A percentile compares a stretch with the other conserved stretches of the same genome.
phyloP scores from a whole-genome alignment of 331 rosid species.

The Pyrus hybrid region DNA sequence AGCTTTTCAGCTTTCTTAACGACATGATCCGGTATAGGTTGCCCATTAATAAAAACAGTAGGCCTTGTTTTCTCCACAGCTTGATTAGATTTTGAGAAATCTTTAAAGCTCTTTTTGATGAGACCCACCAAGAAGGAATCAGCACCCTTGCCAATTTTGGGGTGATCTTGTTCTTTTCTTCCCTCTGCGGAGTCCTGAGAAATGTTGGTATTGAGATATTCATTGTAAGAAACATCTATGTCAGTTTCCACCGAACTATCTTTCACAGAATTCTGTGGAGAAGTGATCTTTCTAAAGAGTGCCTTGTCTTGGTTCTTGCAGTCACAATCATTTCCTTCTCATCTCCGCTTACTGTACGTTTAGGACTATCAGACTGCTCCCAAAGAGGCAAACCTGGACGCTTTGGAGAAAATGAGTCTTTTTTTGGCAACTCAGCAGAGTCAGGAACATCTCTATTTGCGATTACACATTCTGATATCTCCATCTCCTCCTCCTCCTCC shows the following conservation, averaged over 20 bases:
- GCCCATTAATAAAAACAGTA: slow-evolving; percentile 33
- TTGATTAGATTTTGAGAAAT: slow-evolving; percentile 26
- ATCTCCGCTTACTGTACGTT: not conserved
- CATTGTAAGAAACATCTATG: slow-evolving; percentile 28
- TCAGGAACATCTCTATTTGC: slow-evolving; percentile 5
- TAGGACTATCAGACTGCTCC: slow-evolving; percentile 17
- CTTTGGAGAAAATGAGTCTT: slow-evolving; percentile 7
- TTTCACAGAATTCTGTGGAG: slow-evolving; percentile 16
- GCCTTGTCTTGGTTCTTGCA: slow-evolving; percentile 7
- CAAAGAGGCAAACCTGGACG: slow-evolving; percentile 12
- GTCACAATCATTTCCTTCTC: slow-evolving; percentile 4
- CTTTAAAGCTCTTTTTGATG: slow-evolving; percentile 28
- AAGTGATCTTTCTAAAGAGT: not conserved
- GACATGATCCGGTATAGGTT: slow-evolving; percentile 18
- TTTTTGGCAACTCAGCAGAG: slow-evolving; percentile 11
- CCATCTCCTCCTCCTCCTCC: slow-evolving; percentile 4
- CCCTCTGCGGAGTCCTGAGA: slow-evolving; percentile 31
- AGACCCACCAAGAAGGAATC: slow-evolving; percentile 23
- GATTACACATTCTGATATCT: not conserved
- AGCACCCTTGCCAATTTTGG: slow-evolving; percentile 13
- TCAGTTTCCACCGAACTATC: slow-evolving; percentile 16
- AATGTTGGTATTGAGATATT: slow-evolving; percentile 19
- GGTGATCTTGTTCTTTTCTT: slow-evolving; percentile 23
- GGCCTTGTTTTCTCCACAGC: slow-evolving; percentile 12
- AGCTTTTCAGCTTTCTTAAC: slow-evolving; percentile 38